Base-by-base conservation (phyloP, 1,139 yeast species). In the Diutina catenulata region DNA sequence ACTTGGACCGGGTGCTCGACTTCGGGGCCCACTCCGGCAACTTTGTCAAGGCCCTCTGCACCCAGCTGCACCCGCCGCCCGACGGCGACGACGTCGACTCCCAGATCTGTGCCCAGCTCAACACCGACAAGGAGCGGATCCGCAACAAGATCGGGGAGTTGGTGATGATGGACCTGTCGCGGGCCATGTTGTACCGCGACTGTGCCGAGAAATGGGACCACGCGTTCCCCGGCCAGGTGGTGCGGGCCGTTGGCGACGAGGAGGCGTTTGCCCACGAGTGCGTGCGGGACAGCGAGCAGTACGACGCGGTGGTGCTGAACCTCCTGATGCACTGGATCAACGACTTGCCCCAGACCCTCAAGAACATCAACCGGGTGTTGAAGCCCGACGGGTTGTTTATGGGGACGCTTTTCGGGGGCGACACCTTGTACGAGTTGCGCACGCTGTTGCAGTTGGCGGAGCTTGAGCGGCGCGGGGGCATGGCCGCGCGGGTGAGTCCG, bases 331-430 rank as follows among this genome's bases (percentile, higher is more conserved):
- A 84, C 53, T 84, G 95, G 95, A 76, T 83, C 40, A 84, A 84
- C 50, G 91, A 84, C 48, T 64, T 84, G 20, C 94, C 94, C 0
- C 64, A 68, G 1, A 70, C 76, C 1, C 64, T 83, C 39, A 55
- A 60, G 18, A 68, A 74, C 42, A 68, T 83, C 44, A 75, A 77
- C 49, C 53, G 60, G n/a, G 67, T 81, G 16, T 60, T 84, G 36
- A 76, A 75, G 42, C 93, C 93, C 0, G 94, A 84, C 52, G 93
- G 94, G 1, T 64, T 86, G 53, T 81, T 84, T 47, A 68, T 84
- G 70, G 94, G 82, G 1, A 73, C 87, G n/a, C 70, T 84, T 65
- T 72, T 82, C 48, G 93, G 93, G 6, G 93, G 91, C 5, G 95
- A 84, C 53, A 80, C 94, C 1, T 60, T 84, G 21, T 84, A 76